phyloP scores from a whole-genome alignment of 2,329 filamentous ascomycete genomes.

The Purpureocillium takamizusanense region DNA sequence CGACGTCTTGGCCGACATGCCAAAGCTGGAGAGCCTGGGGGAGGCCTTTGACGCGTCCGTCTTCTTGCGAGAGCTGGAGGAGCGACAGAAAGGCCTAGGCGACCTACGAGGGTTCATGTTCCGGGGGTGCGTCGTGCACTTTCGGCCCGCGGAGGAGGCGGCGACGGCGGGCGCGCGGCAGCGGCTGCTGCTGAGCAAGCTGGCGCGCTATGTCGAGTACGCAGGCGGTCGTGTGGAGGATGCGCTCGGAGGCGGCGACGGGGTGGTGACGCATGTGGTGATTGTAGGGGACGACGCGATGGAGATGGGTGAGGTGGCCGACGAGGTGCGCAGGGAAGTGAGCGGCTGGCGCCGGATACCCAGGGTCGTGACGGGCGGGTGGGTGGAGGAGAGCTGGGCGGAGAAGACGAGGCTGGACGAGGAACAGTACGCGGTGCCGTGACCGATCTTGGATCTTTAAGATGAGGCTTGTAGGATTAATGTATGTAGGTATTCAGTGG shows the following conservation, averaged over 20 bases:
- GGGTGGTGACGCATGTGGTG: conserved; percentile 63
- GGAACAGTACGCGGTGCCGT: conserved; percentile 42
- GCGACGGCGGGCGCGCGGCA: conserved; percentile 14
- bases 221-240: conserved; percentile 53
- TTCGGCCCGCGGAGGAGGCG: conserved; percentile 14
- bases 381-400: conserved; percentile 74
- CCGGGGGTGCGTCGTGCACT: conserved; percentile 31
- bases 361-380: conserved; percentile 57
- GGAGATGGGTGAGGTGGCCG: conserved; percentile 25
- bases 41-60: conserved; percentile 31
- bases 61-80: conserved; percentile 47
- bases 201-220: conserved; percentile 56
- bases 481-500: no score
- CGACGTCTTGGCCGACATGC: conserved; percentile 39
- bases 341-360: conserved; percentile 46
- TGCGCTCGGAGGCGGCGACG: conserved; percentile 40
- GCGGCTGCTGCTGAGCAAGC: conserved; percentile 27
- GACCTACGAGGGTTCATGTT: conserved; percentile 45
- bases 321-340: conserved; percentile 34
- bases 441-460: no score
- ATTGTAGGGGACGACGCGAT: conserved; percentile 33
- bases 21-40: conserved; percentile 30
- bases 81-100: conserved; percentile 44
- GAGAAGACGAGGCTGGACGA: conserved; percentile 75
- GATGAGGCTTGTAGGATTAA: no score